phyloP scores from a whole-genome alignment of 2,329 filamentous ascomycete species.

The Aureobasidium namibiae region DNA sequence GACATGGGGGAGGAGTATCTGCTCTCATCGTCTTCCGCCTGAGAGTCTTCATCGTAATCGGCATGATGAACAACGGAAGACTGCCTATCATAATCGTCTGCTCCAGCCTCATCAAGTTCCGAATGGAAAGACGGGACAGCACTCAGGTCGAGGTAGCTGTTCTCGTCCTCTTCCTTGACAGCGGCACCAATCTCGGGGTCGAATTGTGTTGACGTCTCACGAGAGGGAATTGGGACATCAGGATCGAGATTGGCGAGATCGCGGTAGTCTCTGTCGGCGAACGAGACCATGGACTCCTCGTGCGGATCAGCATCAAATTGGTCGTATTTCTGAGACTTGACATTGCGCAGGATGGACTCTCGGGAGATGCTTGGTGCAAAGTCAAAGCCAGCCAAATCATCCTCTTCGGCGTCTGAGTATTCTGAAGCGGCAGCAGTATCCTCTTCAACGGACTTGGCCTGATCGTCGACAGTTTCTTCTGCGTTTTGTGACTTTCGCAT shows the following conservation, averaged over 20 bases:
- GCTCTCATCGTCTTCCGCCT: constrained; percentile 40
- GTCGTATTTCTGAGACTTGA: constrained; percentile 57
- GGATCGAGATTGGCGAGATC: constrained; percentile 61
- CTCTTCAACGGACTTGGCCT: constrained; percentile 17
- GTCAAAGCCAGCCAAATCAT: constrained; percentile 26
- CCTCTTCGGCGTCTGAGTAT: constrained; percentile 20
- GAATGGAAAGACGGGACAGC: constrained; percentile 44
- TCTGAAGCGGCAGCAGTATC: constrained; percentile 25
- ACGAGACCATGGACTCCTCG: constrained; percentile 50
- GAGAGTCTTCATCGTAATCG: constrained; percentile 30
- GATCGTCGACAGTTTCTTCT: constrained; percentile 16
- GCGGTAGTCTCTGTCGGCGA: constrained; percentile 39
- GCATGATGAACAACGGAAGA: constrained; percentile 50
- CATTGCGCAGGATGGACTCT: constrained; percentile 84
- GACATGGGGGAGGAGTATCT: constrained; percentile 39
- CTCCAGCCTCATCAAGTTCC: constrained; percentile 28
- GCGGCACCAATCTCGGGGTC: constrained; percentile 53
- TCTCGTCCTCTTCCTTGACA: constrained; percentile 55
- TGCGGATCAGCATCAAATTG: constrained; percentile 30
- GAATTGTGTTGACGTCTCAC: constrained; percentile 58
- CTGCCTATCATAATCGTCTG: constrained; percentile 34
- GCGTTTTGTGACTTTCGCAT: background rate
- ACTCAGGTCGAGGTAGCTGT: constrained; percentile 54
- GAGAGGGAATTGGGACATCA: constrained; percentile 81
- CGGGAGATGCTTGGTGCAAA: constrained; percentile 71